phyloP scores from a whole-genome alignment of 2,329 filamentous ascomycete genomes.

The Xylariaceae sp. region DNA sequence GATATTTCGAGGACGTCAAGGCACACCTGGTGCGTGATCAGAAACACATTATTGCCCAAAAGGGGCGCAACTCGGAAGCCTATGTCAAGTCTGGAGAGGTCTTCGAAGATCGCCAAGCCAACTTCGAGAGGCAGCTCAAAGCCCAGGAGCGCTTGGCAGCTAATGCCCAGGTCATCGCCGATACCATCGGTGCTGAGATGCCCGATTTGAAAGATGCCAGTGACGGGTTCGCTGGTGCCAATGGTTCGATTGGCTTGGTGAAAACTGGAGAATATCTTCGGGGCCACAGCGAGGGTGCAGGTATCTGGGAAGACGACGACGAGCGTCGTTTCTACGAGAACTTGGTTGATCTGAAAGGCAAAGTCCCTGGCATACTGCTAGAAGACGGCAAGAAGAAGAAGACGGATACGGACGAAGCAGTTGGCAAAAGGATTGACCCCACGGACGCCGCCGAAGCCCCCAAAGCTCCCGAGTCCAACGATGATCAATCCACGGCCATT shows the following conservation, averaged over 20 bases:
- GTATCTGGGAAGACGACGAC: constrained; percentile 98
- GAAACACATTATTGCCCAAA: constrained; percentile 78
- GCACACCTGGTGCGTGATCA: constrained; percentile 85
- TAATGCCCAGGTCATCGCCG: constrained; percentile 87
- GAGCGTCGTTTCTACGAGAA: constrained; percentile 98
- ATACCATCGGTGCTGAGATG: constrained; percentile 86
- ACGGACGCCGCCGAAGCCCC: constrained; percentile 42
- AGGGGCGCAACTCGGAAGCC: constrained; percentile 90
- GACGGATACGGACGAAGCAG: constrained; percentile 70
- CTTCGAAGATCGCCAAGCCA: constrained; percentile 93
- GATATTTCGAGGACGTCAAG: constrained; percentile 93
- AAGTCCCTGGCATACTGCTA: constrained; percentile 86
- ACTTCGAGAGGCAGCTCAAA: constrained; percentile 91
- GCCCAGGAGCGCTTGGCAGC: constrained; percentile 82
- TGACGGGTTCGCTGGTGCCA: constrained; percentile 56
- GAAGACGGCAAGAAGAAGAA: constrained; percentile 97
- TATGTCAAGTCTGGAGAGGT: constrained; percentile 98
- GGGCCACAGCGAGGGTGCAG: constrained; percentile 81
- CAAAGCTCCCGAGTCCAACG: constrained; percentile 50
- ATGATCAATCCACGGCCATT: constrained; percentile 89
- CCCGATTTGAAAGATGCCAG: constrained; percentile 85
- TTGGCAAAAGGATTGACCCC: constrained; percentile 66
- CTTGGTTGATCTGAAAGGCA: constrained; percentile 87
- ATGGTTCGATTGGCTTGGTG: constrained; percentile 82
- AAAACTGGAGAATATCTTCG: constrained; percentile 91